Base-by-base conservation (phyloP, 2,329 filamentous ascomycete species). In the Akanthomyces dipterigenus region DNA sequence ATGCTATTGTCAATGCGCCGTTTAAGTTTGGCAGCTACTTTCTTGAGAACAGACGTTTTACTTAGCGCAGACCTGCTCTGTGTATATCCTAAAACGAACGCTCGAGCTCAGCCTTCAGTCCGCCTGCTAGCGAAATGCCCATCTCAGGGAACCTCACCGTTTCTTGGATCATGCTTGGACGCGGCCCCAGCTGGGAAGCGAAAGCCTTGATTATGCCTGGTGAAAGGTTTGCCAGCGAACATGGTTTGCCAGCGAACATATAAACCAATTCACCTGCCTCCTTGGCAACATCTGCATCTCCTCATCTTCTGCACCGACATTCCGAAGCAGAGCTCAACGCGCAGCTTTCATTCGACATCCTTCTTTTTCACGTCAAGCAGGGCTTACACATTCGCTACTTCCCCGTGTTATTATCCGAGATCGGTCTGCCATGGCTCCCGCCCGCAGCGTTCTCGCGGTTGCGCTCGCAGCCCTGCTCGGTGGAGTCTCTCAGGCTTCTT, bases 401-500 rank as follows among this genome's bases (percentile, higher is more conserved):
- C 28, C 53, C 46, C 22, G n/a, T 16, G 36, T n/a, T 40, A 49
- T 31, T 57, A 36, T 24, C 31, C 26, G 31, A 57, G 31, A 57
- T 49, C 43, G n/a, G 22, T 38, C 43, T 49, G 43, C 31, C 36
- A 59, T 59, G 56, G 56, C 56, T 51, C 56, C 56, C n/a, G 46
- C 46, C 56, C 56, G 46, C 56, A 43, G 56, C 56, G 11, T 59
- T 51, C 45, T 59, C 24, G 56, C 45, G 24, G 46, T 51, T 51
- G 56, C 56, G 45, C 56, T 59, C 42, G 56, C 46, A 76, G 65
- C 66, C 75, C 45, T 72, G 78, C 62, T 61, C 34, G 46, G 55
- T 26, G 49, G 51, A 48, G 49, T 55, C 16, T 45, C 43, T 8
- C 42, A 61, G 20, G 59, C 59, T 20, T 46, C 50, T 22, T 55